Evolutionary conservation across 768 basidiomycete species (phyloP), one percentile per base, ranked within the genome.

Genomic region (Agaricus bisporus): DNA sequence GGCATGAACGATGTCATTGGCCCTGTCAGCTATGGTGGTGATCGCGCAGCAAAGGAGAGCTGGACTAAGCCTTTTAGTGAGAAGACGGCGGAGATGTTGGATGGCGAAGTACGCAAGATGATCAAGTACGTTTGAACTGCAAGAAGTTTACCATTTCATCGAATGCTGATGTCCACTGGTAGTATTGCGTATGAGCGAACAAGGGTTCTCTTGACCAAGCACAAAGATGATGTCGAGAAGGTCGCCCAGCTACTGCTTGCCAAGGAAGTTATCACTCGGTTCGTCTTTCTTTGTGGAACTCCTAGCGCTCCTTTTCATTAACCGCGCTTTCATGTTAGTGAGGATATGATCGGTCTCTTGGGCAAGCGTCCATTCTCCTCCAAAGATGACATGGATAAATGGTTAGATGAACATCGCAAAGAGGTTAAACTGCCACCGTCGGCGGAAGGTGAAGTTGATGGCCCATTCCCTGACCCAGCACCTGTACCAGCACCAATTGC

Each of bases 11-110:
- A 82, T 47, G 80, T 83, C 49, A 91, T 99, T 58, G 97, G 97
- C 1, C 97, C 97, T 1, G 91, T 99, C 57, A 95, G 91, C 61
- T 99, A 98, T 64, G 93, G 94, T 48, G 89, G 90, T n/a, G 78
- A 84, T 44, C 82, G 91, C 59, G 87, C 85, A 25, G 78, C 89
- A 42, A 85, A 85, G 41, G 93, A 95, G 65, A 75, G 80, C 49
- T 95, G 93, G 87, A 91, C 91, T 49, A 99, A 99, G 67, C 97
- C 95, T 5, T 99, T 98, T 76, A 93, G 91, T 61, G 97, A 99
- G 77, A 91, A 89, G 70, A 98, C 97, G 0, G 91, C 88, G 1
- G 90, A 98, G 72, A 88, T 94, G 78, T 74, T 98, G 14, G 97
- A 99, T 64, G 67, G 66, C 7, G 86, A 94, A 70, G 95, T 98